Conservation (phyloP, 345 rosid species). For the Salix caprea region DNA sequence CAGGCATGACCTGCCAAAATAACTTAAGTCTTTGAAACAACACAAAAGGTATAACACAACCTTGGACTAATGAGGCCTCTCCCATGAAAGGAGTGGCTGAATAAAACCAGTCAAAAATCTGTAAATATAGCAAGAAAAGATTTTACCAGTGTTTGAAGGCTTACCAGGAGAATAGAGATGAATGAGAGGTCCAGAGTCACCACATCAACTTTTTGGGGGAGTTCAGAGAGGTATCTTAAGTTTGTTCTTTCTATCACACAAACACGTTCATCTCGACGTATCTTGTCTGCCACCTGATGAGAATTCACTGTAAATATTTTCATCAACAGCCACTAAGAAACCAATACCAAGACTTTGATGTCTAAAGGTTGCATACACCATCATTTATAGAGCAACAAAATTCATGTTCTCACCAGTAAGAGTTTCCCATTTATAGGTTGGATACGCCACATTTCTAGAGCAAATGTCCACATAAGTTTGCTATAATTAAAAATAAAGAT, state of each 20-base stretch:
- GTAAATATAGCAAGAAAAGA: not conserved
- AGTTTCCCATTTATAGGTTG: too few relatives aligned
- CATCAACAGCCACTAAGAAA: constrained; percentile 6
- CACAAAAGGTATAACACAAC: not conserved
- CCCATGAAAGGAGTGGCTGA: not conserved
- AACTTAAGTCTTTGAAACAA: not conserved
- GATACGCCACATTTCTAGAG: too few relatives aligned
- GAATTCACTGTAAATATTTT: constrained; percentile 6
- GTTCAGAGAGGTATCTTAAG: constrained; percentile 75
- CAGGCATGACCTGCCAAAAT: constrained; percentile 76
- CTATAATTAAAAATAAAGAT: not conserved
- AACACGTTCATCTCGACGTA: constrained; percentile 72
- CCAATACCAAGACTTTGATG: constrained; percentile 4
- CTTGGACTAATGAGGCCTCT: not conserved
- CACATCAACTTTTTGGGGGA: constrained; percentile 82
- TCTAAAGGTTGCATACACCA: not conserved
- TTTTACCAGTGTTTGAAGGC: constrained; percentile 11
- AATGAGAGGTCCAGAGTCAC: constrained; percentile 95
- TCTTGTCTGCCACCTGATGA: constrained; percentile 81
- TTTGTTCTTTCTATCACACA: constrained; percentile 76
- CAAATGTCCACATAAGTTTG: not conserved
- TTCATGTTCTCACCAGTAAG: too few relatives aligned
- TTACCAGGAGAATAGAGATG: constrained; percentile 82
- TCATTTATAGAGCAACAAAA: not conserved
- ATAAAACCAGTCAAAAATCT: not conserved